These are phyloP conservation scores for Hygrophorus pudorinus DNA, from an alignment of 768 basidiomycete species.

Conservation along the genomic window DNA sequence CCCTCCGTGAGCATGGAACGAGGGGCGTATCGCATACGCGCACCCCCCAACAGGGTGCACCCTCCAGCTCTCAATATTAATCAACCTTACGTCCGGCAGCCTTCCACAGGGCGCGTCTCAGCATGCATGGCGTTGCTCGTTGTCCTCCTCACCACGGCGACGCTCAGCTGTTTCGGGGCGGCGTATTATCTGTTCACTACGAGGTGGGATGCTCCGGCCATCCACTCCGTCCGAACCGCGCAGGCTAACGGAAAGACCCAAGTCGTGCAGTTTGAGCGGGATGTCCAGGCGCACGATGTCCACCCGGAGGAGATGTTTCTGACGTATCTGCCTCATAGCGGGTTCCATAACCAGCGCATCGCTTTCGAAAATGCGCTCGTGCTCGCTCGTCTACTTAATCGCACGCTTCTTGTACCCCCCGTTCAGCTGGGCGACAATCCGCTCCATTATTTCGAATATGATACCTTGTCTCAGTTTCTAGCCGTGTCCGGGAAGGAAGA, in stretches of 20 bases:
- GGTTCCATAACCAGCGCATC: constrained; percentile 82
- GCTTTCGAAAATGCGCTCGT: constrained; percentile 77
- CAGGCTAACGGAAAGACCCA: constrained; percentile 23
- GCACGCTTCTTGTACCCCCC: constrained; percentile 74
- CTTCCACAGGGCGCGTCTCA: not conserved
- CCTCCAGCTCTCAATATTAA: constrained; percentile 12
- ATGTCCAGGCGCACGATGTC: constrained; percentile 3
- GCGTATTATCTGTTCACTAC: constrained; percentile 59
- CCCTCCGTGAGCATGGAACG: constrained; percentile 60
- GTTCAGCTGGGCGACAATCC: constrained; percentile 54
- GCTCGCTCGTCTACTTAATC: constrained; percentile 59
- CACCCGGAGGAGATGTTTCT: constrained; percentile 37
- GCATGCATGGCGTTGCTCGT: constrained; percentile 34
- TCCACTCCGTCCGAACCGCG: constrained; percentile 11
- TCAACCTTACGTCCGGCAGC: constrained; percentile 5
- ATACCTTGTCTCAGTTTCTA: constrained; percentile 36
- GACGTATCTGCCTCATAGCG: constrained; percentile 74
- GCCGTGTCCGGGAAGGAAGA: constrained; percentile 42
- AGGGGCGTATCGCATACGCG: constrained; percentile 56
- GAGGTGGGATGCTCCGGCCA: constrained; percentile 36
- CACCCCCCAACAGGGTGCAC: constrained; percentile 18
- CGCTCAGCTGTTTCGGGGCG: constrained; percentile 42
- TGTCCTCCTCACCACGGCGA: constrained; percentile 34
- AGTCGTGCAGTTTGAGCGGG: constrained; percentile 22
- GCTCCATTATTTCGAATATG: constrained; percentile 48